A percentile compares a stretch with the other conserved stretches of the same genome.
phyloP scores from a whole-genome alignment of 371 early-diverging fungal species.

The Thermomucor indicae-seudaticae region DNA sequence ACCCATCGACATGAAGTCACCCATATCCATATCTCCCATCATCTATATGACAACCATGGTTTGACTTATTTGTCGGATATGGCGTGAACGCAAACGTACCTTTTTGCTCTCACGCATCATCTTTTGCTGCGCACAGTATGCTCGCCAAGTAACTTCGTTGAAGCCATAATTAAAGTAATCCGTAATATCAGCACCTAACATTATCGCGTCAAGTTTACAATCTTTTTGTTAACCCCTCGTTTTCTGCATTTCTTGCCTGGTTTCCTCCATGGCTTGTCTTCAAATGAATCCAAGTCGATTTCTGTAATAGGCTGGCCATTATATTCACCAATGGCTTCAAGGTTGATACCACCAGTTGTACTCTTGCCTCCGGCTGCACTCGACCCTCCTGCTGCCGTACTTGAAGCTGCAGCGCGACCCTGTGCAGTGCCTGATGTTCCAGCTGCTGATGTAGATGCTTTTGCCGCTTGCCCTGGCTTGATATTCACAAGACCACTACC shows the following conservation, averaged over 20 bases:
- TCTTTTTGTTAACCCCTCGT: too few species aligned
- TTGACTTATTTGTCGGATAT: neutral
- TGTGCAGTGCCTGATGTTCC: neutral
- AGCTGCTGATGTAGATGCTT: slow-evolving; percentile 16
- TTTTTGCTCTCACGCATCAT: slow-evolving; percentile 65
- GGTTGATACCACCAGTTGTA: slow-evolving; percentile 55
- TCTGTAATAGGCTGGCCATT: slow-evolving; percentile 82
- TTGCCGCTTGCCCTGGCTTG: slow-evolving; percentile 46
- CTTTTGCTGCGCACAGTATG: slow-evolving; percentile 89
- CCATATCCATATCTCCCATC: slow-evolving; percentile 41
- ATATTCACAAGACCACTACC: slow-evolving; percentile 55
- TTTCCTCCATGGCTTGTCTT: slow-evolving; percentile 97
- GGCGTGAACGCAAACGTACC: slow-evolving; percentile 8
- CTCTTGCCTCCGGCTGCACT: neutral
- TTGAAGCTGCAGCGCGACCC: neutral
- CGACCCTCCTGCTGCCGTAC: slow-evolving; percentile 10
- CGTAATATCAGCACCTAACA: slow-evolving; percentile 80
- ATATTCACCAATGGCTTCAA: slow-evolving; percentile 71
- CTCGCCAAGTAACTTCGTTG: slow-evolving; percentile 92
- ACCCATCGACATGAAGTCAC: slow-evolving; percentile 45
- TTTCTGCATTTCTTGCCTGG: slow-evolving; percentile 51
- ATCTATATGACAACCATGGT: slow-evolving; percentile 11
- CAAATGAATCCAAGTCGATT: slow-evolving; percentile 82
- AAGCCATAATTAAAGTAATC: slow-evolving; percentile 99
- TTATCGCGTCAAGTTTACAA: neutral